These are phyloP conservation scores for Peronospora belbahrii DNA, from an alignment of 352 stramenopile species.

Conservation along the genomic window DNA sequence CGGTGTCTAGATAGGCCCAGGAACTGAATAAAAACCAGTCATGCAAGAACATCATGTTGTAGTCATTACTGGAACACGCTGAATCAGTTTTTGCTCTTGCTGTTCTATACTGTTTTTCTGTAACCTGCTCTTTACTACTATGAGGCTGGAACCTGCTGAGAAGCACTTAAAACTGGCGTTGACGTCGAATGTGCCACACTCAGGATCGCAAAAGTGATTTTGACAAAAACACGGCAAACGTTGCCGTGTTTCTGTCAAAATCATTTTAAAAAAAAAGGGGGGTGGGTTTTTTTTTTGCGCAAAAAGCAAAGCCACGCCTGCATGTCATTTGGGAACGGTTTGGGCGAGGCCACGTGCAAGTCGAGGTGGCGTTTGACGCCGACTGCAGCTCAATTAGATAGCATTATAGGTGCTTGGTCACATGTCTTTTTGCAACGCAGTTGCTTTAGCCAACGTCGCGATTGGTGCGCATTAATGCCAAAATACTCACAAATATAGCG, in stretches of 20 bases:
- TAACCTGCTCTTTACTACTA: conserved; percentile 9
- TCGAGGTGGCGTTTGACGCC: conserved; percentile 21
- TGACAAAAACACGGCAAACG: conserved; percentile 46
- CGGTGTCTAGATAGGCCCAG: too few species aligned
- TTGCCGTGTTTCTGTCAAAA: too few species aligned
- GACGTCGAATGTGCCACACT: conserved; percentile 1
- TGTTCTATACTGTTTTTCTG: not conserved
- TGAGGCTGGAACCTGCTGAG: conserved; percentile 1
- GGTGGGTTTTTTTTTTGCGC: too few species aligned
- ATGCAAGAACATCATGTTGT: not conserved
- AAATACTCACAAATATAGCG: conserved; percentile 30
- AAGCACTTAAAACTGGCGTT: not conserved
- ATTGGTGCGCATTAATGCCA: conserved; percentile 21
- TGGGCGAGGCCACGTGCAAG: conserved; percentile 4
- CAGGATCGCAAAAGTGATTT: conserved; percentile 18
- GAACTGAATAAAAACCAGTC: too few species aligned
- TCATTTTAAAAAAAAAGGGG: too few species aligned
- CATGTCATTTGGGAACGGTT: conserved; percentile 13
- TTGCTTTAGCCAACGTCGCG: conserved; percentile 27
- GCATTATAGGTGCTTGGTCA: conserved; percentile 23
- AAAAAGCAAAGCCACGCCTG: conserved; percentile 63
- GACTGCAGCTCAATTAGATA: conserved; percentile 37
- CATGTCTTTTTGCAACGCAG: conserved; percentile 15
- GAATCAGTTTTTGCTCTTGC: conserved; percentile 6
- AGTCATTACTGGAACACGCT: conserved; percentile 2